Base-by-base conservation (phyloP, 441 rosid species). In the Erodium trifolium region DNA sequence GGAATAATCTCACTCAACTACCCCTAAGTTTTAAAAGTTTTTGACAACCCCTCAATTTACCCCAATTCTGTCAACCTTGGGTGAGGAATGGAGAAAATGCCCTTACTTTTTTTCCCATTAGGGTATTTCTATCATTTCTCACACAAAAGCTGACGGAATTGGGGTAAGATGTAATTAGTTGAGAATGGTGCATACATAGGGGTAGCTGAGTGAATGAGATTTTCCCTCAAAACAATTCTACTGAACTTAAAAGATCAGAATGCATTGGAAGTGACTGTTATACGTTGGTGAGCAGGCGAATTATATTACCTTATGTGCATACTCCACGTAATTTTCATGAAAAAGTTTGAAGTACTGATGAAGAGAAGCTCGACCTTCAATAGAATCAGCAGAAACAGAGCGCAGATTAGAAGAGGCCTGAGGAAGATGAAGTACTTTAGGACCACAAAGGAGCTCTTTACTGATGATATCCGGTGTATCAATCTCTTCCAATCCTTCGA, bases 261-360 rank as follows among this genome's bases (percentile, higher is more conserved):
- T 8, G 27, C 27, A 59, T 5, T 17, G 17, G 14, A 59, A 59
- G 64, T 59, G 64, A 59, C 5, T 16, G 29, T 19, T 27, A 59
- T 37, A 43, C 19, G 29, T 60, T 78, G 60, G 34, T 31, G 34
- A 3, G 34, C 34, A 53, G 18, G 18, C 14, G 60, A 53, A 53
- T 53, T 41, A 41, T 68, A 82, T 80, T 78, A 92, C 99, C 96
- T 92, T 95, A 78, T 92, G 98, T 3, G 98, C 98, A 82, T 95
- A 95, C 69, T 88, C 96, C 45, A 90, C 91, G 37, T 94, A 90
- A 82, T 86, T 90, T 83, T 92, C 96, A 78, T 87, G 97, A 84
- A 94, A 94, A 75, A 88, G 90, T 76, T 89, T 92, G 81, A 87
- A 83, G 82, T 89, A 92, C 71, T 90, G 89, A 83, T 90, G 97